Evolutionary conservation across 768 basidiomycete genomes (phyloP), one percentile per base, ranked within the genome.

Genomic region (Trametes coccinea): DNA sequence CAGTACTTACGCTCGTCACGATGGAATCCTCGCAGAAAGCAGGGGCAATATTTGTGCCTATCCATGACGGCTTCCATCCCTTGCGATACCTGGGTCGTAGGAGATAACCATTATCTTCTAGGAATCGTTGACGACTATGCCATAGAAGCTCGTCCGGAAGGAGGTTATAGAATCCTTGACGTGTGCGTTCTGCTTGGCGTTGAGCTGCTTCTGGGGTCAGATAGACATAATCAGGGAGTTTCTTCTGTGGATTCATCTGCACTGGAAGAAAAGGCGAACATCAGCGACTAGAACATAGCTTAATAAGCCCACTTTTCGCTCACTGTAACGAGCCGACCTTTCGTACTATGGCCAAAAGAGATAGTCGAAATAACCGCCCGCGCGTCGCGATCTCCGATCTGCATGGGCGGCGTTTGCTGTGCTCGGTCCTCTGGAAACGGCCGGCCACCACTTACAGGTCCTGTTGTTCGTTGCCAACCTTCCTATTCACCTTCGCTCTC

Each of bases 11-110:
- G 10, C 29, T 17, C 1, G 34, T 14, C 16, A 53, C 30, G 17
- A 63, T 55, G 16, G 62, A 58, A 47, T 66, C 66, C 17, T 66
- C 66, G 43, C 66, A 66, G 29, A 54, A 66, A n/a, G 17, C 22
- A 0, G 62, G 66, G 31, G 58, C 43, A 0, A 43, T n/a, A 4
- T 59, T 63, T 9, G 62, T 66, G 0, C 66, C 66, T 7, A 48
- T n/a, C 66, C 66, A 66, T 3, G 66, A 66, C 1, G 66, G 66
- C 3, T 30, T 30, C 66, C 66, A 66, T 2, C 51, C 27, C 0
- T 44, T 41, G 30, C 14, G 17, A 39, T 66, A 70, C 0, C 69
- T 59, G 4, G 64, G 61, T 10, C 71, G 61, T 1, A 72, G 62
- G n/a, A 8, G 16, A 51, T 70, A 70, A 0, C 71, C 71, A 8